Conservation (phyloP, 2,329 filamentous ascomycete genomes). For the Chaetomium olivaceum region DNA sequence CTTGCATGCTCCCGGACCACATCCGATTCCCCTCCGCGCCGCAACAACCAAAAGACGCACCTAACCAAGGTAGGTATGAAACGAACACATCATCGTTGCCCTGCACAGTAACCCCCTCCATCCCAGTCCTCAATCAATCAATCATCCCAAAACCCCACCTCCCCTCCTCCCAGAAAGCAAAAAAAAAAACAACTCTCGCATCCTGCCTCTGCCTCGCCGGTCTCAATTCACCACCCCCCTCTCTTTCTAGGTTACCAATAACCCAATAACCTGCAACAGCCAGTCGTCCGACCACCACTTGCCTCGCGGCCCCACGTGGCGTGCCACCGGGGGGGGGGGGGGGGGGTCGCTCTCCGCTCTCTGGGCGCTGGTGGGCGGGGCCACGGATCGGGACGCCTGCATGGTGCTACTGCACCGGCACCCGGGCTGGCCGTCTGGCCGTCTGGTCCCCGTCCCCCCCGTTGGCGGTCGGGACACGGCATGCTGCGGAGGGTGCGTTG, state of each 20-base stretch:
- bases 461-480: not conserved
- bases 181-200: too few relatives aligned
- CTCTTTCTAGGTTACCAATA: too few relatives aligned
- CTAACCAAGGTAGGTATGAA: too few relatives aligned
- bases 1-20: not conserved
- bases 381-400: slow-evolving; percentile 29
- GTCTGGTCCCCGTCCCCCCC: too few relatives aligned
- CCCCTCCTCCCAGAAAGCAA: too few relatives aligned
- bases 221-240: not conserved
- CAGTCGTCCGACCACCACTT: too few relatives aligned
- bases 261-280: too few relatives aligned
- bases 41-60: too few relatives aligned
- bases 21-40: not conserved
- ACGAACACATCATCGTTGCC: too few relatives aligned
- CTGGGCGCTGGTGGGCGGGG: too few relatives aligned
- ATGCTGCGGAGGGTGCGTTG: not conserved
- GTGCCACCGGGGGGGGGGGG: not conserved
- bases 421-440: too few relatives aligned
- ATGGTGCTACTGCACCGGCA: slow-evolving; percentile 29
- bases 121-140: not conserved
- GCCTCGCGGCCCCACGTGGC: not conserved
- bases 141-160: not conserved
- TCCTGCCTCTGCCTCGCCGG: not conserved
- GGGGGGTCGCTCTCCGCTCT: too few relatives aligned
- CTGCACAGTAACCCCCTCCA: not conserved